phyloP scores from a whole-genome alignment of 306 rosid species.

The Rosa rugosa region DNA sequence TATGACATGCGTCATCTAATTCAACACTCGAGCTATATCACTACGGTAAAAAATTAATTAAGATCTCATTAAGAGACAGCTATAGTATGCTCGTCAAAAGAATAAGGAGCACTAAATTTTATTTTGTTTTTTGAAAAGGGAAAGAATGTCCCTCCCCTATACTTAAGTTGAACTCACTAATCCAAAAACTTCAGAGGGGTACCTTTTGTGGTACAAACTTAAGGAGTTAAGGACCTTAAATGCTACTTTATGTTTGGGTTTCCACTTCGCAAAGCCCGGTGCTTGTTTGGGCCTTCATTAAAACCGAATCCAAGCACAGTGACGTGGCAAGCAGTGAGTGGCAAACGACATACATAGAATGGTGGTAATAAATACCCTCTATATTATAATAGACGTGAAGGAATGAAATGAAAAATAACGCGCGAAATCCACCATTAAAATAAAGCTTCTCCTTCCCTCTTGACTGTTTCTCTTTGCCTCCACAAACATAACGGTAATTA shows the following conservation, averaged over 20 bases:
- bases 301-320: neutral
- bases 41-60: too few species aligned
- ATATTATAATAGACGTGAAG: constrained; percentile 27
- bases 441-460: neutral
- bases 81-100: too few species aligned
- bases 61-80: too few species aligned
- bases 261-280: neutral
- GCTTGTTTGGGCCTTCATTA: neutral
- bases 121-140: too few species aligned
- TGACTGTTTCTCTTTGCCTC: constrained; percentile 31
- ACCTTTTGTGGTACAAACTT: too few species aligned
- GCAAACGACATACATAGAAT: neutral
- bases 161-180: too few species aligned
- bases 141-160: too few species aligned
- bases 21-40: too few species aligned
- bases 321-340: constrained; percentile 8
- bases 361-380: neutral
- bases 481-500: constrained; percentile 29
- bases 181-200: too few species aligned
- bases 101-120: too few species aligned
- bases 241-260: neutral
- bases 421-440: neutral
- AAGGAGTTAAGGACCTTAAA: too few species aligned
- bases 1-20: too few species aligned
- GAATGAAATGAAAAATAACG: constrained; percentile 30